phyloP scores from a whole-genome alignment of 1,139 yeast species.

The Taphrina communis region DNA sequence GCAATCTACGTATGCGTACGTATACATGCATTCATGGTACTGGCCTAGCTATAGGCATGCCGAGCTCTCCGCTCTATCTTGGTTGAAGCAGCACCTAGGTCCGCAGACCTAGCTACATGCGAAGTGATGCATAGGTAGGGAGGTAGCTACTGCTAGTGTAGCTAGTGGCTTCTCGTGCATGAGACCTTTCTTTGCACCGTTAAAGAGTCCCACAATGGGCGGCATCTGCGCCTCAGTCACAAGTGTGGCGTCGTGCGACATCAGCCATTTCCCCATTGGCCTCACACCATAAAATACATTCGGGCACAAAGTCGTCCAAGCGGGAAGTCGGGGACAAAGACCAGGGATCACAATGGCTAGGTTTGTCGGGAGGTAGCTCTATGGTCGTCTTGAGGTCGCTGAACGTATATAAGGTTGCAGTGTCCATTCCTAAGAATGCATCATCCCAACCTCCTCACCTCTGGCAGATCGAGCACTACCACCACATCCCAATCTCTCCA shows the following conservation, averaged over 20 bases:
- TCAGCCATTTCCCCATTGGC: constrained; percentile 1
- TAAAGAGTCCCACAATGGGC: neutral
- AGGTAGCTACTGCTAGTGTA: too few species aligned
- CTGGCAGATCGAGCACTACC: neutral
- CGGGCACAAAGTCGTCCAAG: neutral
- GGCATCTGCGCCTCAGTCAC: neutral
- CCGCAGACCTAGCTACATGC: too few species aligned
- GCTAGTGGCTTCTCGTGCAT: neutral
- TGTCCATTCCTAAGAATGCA: neutral
- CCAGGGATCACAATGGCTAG: neutral
- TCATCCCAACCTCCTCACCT: constrained; percentile 3
- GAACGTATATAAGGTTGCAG: neutral
- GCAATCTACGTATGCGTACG: too few species aligned
- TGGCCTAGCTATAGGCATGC: neutral
- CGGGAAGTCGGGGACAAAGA: constrained; percentile 15
- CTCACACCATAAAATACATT: neutral
- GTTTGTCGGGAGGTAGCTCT: neutral
- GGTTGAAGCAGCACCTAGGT: too few species aligned
- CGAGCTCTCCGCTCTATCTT: too few species aligned
- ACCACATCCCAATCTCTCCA: neutral
- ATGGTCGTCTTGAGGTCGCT: neutral
- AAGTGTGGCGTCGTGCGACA: constrained; percentile 8
- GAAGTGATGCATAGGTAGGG: too few species aligned
- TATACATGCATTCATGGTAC: too few species aligned
- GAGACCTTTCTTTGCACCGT: neutral